These are phyloP conservation scores for Pseudevernia furfuracea DNA, from an alignment of 495 filamentous ascomycete species.

Conservation along the genomic window DNA sequence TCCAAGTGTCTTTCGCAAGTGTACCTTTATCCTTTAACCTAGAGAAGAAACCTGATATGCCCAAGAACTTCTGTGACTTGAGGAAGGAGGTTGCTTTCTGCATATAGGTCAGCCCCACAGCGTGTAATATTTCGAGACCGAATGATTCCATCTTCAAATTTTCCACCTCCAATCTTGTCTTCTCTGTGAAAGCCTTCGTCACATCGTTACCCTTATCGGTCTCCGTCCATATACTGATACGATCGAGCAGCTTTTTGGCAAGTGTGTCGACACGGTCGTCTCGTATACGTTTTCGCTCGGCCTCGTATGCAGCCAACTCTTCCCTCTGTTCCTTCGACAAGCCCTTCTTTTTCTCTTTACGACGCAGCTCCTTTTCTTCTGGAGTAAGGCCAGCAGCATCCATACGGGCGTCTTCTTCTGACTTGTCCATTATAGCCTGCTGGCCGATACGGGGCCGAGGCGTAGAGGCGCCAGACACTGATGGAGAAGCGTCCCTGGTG, in stretches of 20 bases:
- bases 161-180: slow-evolving; percentile 91
- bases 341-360: slow-evolving; percentile 85
- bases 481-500: slow-evolving; percentile 19
- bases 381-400: slow-evolving; percentile 61
- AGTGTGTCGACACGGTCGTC: slow-evolving; percentile 84
- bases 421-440: slow-evolving; percentile 78
- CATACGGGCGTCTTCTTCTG: slow-evolving; percentile 74
- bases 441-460: slow-evolving; percentile 63
- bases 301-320: slow-evolving; percentile 78
- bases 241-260: slow-evolving; percentile 74
- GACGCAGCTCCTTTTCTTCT: slow-evolving; percentile 68
- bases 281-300: slow-evolving; percentile 74
- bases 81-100: slow-evolving; percentile 80
- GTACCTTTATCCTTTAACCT: slow-evolving; percentile 94
- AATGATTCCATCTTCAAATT: slow-evolving; percentile 99
- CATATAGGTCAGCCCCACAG: slow-evolving; percentile 82
- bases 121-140: slow-evolving; percentile 92
- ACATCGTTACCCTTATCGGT: slow-evolving; percentile 84
- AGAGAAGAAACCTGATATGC: slow-evolving; percentile 89
- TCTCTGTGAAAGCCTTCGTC: slow-evolving; percentile 81
- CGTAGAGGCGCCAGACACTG: slow-evolving; percentile 52
- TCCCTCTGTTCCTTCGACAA: slow-evolving; percentile 85
- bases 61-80: slow-evolving; percentile 93
- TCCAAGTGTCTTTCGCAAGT: slow-evolving; percentile 96
- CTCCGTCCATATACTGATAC: slow-evolving; percentile 93